Conservation (phyloP, 495 filamentous ascomycete species). For the Aspergillus campestris region DNA sequence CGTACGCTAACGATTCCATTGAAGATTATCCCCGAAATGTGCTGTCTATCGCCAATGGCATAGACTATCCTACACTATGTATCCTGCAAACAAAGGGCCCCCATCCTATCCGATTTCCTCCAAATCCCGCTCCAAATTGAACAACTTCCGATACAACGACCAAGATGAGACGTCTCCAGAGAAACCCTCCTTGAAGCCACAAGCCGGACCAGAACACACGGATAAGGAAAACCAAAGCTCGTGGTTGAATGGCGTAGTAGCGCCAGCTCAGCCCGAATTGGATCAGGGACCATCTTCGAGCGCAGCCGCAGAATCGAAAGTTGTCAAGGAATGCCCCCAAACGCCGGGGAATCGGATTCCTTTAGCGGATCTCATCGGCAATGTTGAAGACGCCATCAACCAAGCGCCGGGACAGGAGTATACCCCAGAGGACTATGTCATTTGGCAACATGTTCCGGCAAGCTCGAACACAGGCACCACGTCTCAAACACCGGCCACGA, state of each 20-base stretch:
- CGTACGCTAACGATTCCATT: slow-evolving; percentile 3
- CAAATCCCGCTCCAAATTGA: slow-evolving; percentile 50
- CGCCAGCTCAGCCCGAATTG: slow-evolving; percentile 17
- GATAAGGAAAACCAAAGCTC: slow-evolving; percentile 34
- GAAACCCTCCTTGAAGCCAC: slow-evolving; percentile 19
- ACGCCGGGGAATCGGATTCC: slow-evolving; percentile 70
- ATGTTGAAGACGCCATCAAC: slow-evolving; percentile 50
- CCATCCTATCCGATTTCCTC: slow-evolving; percentile 36
- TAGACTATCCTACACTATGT: slow-evolving; percentile 5
- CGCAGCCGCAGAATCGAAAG: slow-evolving; percentile 24
- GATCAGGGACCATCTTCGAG: slow-evolving; percentile 18
- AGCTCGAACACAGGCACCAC: slow-evolving; percentile 35
- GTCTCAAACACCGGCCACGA: slow-evolving; percentile 41
- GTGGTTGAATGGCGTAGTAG: slow-evolving; percentile 34
- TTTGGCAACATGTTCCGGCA: slow-evolving; percentile 55
- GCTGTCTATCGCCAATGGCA: slow-evolving; percentile 1
- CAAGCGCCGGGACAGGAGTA: slow-evolving; percentile 29
- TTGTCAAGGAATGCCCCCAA: slow-evolving; percentile 46
- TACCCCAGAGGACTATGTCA: slow-evolving; percentile 64
- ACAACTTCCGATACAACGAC: slow-evolving; percentile 45
- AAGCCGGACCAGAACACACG: slow-evolving; percentile 15
- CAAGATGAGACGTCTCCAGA: slow-evolving; percentile 21
- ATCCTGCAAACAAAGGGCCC: slow-evolving; percentile 20
- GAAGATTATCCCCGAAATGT: slow-evolving; percentile 9
- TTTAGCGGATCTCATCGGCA: slow-evolving; percentile 72